Evolutionary conservation across 2,329 filamentous ascomycete species (phyloP), one percentile per base, ranked within the genome.

Genomic region (Diplodia seriata): DNA sequence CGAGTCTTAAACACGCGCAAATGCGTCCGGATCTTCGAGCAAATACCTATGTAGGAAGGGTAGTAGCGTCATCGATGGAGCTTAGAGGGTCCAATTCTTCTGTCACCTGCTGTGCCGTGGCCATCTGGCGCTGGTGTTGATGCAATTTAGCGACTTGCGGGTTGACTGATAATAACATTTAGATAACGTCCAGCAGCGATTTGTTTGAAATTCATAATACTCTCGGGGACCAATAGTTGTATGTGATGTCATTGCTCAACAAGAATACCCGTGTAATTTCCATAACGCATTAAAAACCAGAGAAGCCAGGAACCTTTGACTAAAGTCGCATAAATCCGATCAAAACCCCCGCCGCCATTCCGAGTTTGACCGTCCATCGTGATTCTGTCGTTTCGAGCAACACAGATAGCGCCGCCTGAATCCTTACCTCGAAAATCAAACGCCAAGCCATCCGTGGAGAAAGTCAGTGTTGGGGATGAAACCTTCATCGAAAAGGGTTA

Each of bases 201-300:
- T 20, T 7, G n/a, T 47, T 47, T 8, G 14, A 31, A 33, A 36
- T 2, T 5, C 26, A 5, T 12, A 20, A 4, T n/a, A 3, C 29
- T 36, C 20, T 14, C 6, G 18, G 2, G 29, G 18, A 20, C 4
- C 29, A 55, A 12, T 62, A 2, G 18, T 36, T 63, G 59, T 51
- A 38, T 36, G 36, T 31, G 40, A 36, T 50, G 31, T 51, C 43
- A 51, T 53, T 63, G 59, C 59, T 23, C 20, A 51, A 51, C n/a
- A 3, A n/a, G 59, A 23, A 61, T 51, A 63, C 36, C 23, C 38
- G 26, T 29, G 14, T 51, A 51, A 36, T 7, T 31, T 26, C 47
- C 26, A 51, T 51, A 38, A 63, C 15, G 33, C n/a, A 23, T 38
- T n/a, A 12, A n/a, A 15, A 23, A 40, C 7, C 11, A 23, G 31